Percentiles rank a stretch among this genome's conserved stretches.
phyloP scores from a whole-genome alignment of 2,329 filamentous ascomycete species.

The Arachnomyces sp. region DNA sequence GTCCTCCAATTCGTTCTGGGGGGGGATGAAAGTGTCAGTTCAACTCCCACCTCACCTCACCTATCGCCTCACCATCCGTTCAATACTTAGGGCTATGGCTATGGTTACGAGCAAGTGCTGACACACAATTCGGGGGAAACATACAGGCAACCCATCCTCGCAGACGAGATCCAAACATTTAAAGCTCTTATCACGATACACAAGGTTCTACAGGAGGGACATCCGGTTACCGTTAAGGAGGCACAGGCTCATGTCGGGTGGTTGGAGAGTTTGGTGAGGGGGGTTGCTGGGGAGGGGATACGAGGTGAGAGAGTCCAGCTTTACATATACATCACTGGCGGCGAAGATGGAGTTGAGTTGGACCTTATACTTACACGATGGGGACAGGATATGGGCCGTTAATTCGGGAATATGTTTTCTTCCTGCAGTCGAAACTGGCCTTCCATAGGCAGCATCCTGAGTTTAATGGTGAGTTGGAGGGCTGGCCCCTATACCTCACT shows the following conservation, averaged over 20 bases:
- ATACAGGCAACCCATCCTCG: slow-evolving; percentile 82
- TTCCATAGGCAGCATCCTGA: slow-evolving; percentile 96
- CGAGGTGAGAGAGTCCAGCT: slow-evolving; percentile 47
- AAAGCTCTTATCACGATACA: slow-evolving; percentile 96
- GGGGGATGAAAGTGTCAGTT: slow-evolving; percentile 92
- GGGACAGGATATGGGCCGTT: slow-evolving; percentile 67
- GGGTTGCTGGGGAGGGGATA: slow-evolving; percentile 72
- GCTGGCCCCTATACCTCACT: background rate
- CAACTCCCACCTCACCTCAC: slow-evolving; percentile 8
- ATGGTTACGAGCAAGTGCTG: no score
- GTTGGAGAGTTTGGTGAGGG: slow-evolving; percentile 86
- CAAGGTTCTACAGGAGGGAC: slow-evolving; percentile 94
- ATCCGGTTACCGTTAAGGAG: slow-evolving; percentile 77
- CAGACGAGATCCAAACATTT: slow-evolving; percentile 97
- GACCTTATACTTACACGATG: slow-evolving; percentile 1
- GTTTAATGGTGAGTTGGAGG: slow-evolving; percentile 67
- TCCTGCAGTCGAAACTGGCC: slow-evolving; percentile 84
- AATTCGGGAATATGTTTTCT: slow-evolving; percentile 95
- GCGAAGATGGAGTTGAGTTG: slow-evolving; percentile 6
- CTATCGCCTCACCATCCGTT: slow-evolving; percentile 4
- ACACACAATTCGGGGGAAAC: no score
- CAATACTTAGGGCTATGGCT: no score
- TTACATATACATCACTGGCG: background rate
- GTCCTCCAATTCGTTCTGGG: slow-evolving; percentile 90
- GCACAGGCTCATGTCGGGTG: slow-evolving; percentile 81